Evolutionary conservation across 768 basidiomycete genomes (phyloP), one percentile per base, ranked within the genome.

Genomic region (Gyrodon lividus): DNA sequence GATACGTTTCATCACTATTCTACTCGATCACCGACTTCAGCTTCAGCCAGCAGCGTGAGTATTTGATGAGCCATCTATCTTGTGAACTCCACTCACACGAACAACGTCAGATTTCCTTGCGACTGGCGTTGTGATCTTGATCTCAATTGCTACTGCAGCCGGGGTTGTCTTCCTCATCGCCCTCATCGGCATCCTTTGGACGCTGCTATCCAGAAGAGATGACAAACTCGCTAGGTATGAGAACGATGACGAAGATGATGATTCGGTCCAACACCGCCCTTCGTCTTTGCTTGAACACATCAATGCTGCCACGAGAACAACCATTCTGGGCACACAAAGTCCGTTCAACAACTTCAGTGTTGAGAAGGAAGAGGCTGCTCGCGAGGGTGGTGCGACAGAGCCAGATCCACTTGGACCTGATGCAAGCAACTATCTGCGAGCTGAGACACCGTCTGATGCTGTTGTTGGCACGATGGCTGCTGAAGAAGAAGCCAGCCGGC

Each of bases 91-190:
- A 13, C 40, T 54, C 20, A 61, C 34, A 12, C 46, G 40, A 39
- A 46, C 9, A 28, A 26, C 31, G 59, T 8, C 58, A 92, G 92
- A 86, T 61, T 89, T 92, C 77, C 80, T 99, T 49, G 92, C 95
- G 0, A 82, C 83, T 20, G 97, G 96, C 2, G 79, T 98, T 33
- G 93, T 99, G 48, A 98, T 98, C 58, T 79, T 99, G 39, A 94
- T 99, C 59, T 95, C 94, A 2, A 97, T 99, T 56, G 97, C 97
- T 22, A 97, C 98, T 58, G 86, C 91, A 9, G 93, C 94, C 14
- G 97, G 96, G 16, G 82, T 98, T 19, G 88, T 95, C 33, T 95
- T 94, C 79, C 74, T 95, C 1, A 76, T 94, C 28, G 87, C 88
- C 14, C 74, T 96, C 37, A 74, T 93, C 49, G 92, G 92, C 44